Evolutionary conservation across 208 protist species (phyloP).

Genomic region (Strigomonas culicis): DNA sequence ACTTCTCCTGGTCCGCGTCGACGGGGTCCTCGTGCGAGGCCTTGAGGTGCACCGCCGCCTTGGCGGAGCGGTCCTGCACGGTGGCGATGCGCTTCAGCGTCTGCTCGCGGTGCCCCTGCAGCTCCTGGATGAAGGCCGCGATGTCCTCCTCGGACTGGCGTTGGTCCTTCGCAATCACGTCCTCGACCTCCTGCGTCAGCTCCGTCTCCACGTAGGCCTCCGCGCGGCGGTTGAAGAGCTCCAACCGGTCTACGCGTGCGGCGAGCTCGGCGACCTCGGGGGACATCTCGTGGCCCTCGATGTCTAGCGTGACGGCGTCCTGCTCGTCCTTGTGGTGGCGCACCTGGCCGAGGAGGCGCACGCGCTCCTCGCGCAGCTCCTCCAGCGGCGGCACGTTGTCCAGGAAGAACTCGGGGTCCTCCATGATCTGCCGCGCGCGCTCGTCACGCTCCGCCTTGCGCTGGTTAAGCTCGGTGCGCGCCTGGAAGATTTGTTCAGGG

Average conservation of each 20-base stretch:
- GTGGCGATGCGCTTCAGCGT: constrained; percentile 38
- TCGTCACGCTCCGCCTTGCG: constrained; percentile 23
- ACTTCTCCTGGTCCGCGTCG: constrained; percentile 37
- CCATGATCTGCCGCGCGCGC: constrained; percentile 25
- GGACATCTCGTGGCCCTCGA: constrained; percentile 43
- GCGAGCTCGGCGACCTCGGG: constrained; percentile 51
- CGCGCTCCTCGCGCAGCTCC: constrained; percentile 46
- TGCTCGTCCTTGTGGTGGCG: constrained; percentile 80
- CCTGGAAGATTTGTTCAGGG: background rate
- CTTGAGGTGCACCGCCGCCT: constrained; percentile 13
- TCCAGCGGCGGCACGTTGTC: constrained; percentile 42
- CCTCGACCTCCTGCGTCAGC: constrained; percentile 50
- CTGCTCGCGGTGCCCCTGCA: constrained; percentile 48
- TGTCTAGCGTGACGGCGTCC: constrained; percentile 57
- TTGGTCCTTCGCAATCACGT: constrained; percentile 46
- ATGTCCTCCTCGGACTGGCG: constrained; percentile 63
- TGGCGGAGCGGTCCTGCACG: constrained; percentile 29
- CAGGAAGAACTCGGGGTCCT: constrained; percentile 16
- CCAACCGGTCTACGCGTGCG: constrained; percentile 69
- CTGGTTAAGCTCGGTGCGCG: constrained; percentile 13
- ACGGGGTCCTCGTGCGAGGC: constrained; percentile 13
- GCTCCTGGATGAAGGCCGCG: constrained; percentile 53
- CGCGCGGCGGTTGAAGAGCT: constrained; percentile 42
- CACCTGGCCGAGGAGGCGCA: constrained; percentile 45
- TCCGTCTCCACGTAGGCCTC: constrained; percentile 36